Conservation (phyloP, 352 stramenopile genomes). For the Globisporangium cederbergense region DNA sequence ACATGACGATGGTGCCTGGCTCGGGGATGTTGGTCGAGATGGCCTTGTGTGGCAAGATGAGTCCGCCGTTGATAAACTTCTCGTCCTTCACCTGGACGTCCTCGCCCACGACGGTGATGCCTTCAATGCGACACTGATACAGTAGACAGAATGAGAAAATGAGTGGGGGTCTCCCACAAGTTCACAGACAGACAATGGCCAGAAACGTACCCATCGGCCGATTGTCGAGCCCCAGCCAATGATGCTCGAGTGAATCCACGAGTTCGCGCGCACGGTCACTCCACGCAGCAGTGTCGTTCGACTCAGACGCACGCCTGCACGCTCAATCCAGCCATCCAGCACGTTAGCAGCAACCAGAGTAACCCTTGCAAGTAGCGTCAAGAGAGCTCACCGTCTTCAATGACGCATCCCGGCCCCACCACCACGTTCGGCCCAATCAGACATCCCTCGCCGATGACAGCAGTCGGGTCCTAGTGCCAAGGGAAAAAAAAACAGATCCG, state of each 20-base stretch:
- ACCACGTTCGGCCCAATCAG: conserved; percentile 86
- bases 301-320: conserved; percentile 72
- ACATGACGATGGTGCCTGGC: conserved; percentile 89
- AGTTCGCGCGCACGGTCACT: conserved; percentile 76
- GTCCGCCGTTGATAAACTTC: conserved; percentile 85
- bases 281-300: conserved; percentile 74
- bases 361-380: not conserved
- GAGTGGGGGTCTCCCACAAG: too few species aligned
- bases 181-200: too few species aligned
- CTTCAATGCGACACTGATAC: conserved; percentile 77
- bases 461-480: conserved; percentile 48
- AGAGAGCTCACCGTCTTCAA: conserved; percentile 61
- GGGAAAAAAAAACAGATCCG: too few species aligned
- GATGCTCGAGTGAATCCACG: conserved; percentile 87
- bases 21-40: conserved; percentile 85
- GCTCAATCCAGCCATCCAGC: not conserved
- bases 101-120: conserved; percentile 81
- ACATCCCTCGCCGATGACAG: conserved; percentile 71
- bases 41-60: conserved; percentile 87
- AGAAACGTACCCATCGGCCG: conserved; percentile 65
- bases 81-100: conserved; percentile 88
- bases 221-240: conserved; percentile 88
- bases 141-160: not conserved
- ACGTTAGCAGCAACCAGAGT: too few species aligned
- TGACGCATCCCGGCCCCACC: conserved; percentile 75